Conservation (phyloP, 108 stramenopile genomes). For the Heterococcus sp. region DNA sequence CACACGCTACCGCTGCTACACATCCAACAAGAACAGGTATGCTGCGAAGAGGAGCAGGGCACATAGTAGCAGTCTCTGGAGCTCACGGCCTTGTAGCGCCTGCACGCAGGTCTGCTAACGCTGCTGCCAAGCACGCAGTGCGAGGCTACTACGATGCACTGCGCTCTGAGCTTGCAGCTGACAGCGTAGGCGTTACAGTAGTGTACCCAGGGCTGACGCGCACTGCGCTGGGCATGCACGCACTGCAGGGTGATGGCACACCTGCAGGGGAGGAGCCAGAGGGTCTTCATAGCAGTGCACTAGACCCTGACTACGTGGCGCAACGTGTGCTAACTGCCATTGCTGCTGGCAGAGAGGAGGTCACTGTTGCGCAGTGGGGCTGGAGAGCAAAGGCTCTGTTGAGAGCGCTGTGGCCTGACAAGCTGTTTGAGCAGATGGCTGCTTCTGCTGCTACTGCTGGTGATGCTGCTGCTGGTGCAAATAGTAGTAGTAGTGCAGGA, state of each 20-base stretch:
- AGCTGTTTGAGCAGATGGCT: background rate
- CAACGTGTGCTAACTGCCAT: background rate
- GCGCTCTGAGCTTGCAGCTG: slow-evolving; percentile 8
- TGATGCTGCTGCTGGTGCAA: background rate
- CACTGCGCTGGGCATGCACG: background rate
- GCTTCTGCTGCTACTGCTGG: background rate
- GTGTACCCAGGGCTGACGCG: slow-evolving; percentile 4
- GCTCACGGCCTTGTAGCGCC: background rate
- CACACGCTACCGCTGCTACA: too few species aligned
- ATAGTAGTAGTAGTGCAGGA: background rate
- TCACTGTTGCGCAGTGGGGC: background rate
- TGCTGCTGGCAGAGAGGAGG: background rate
- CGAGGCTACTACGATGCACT: slow-evolving; percentile 22
- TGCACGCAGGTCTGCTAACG: background rate
- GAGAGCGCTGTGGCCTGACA: background rate
- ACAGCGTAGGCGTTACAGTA: slow-evolving; percentile 21
- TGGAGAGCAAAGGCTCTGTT: background rate
- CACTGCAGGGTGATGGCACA: background rate
- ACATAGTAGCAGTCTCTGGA: background rate
- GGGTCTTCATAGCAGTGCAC: background rate
- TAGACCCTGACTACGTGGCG: background rate
- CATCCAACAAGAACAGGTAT: too few species aligned
- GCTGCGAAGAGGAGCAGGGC: background rate
- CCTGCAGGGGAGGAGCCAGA: background rate
- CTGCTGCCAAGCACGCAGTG: slow-evolving; percentile 3